Evolutionary conservation across 345 rosid species (phyloP).

Genomic region (Eucalyptus globulus): DNA sequence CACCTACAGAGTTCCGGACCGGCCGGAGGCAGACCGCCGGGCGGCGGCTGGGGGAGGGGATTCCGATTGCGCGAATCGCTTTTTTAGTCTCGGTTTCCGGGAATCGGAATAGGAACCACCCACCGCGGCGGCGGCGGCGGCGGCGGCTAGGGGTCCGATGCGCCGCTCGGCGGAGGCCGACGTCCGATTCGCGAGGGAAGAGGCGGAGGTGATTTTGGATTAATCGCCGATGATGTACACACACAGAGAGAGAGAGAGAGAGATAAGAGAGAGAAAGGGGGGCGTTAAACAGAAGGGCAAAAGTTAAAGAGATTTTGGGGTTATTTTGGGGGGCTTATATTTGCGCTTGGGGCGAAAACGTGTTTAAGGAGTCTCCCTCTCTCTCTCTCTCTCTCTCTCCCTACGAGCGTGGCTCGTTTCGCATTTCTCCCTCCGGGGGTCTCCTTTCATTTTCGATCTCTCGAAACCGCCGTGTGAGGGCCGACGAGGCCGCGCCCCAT

Average conservation of each 20-base stretch:
- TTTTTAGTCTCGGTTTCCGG: neutral
- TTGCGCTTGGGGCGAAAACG: neutral
- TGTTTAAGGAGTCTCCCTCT: neutral
- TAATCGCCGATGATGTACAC: slow-evolving; percentile 43
- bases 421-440: neutral
- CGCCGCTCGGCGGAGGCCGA: slow-evolving; percentile 4
- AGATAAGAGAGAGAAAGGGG: neutral
- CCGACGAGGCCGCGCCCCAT: neutral
- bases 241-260: neutral
- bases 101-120: neutral
- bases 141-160: neutral
- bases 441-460: neutral
- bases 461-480: neutral
- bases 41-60: neutral
- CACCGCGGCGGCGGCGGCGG: neutral
- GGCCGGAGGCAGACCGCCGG: slow-evolving; percentile 24
- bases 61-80: neutral
- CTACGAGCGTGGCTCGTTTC: neutral
- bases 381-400: neutral
- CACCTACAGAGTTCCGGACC: slow-evolving; percentile 18
- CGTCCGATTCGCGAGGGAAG: slow-evolving; percentile 21
- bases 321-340: neutral
- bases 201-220: slow-evolving; percentile 21
- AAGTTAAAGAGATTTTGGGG: neutral
- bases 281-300: neutral